These are phyloP conservation scores for Fomitopsis schrenkii DNA, from an alignment of 1,284 basidiomycete genomes.

Conservation along the genomic window DNA sequence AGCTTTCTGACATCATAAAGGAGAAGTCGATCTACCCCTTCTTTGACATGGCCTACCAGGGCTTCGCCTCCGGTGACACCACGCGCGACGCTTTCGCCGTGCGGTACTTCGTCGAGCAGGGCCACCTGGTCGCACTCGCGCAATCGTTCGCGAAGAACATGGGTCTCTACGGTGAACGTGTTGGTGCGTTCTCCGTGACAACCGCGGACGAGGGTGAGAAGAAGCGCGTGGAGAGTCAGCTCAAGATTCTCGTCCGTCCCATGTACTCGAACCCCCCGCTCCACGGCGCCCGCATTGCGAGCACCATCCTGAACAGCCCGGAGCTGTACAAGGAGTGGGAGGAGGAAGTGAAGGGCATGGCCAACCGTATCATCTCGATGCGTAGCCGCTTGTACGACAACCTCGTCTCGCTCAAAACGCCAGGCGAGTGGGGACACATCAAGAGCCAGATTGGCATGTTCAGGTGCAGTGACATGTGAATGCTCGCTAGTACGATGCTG, in stretches of 20 bases:
- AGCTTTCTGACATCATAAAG: constrained; percentile 86
- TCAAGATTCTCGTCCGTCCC: constrained; percentile 96
- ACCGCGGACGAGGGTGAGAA: constrained; percentile 76
- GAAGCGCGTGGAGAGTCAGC: constrained; percentile 86
- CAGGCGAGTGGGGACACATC: constrained; percentile 95
- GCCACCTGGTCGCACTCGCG: constrained; percentile 81
- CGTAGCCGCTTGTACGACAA: constrained; percentile 80
- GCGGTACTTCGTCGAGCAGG: constrained; percentile 89
- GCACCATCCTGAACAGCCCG: constrained; percentile 75
- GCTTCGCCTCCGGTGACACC: constrained; percentile 89
- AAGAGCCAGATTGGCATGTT: constrained; percentile 97
- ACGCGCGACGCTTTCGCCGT: constrained; percentile 91
- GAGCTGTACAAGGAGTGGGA: constrained; percentile 89
- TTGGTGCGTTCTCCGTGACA: constrained; percentile 91
- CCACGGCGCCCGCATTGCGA: constrained; percentile 92
- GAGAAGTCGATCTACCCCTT: constrained; percentile 89
- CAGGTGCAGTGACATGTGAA: constrained; percentile 45
- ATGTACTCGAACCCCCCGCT: constrained; percentile 99
- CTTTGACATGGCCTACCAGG: constrained; percentile 98
- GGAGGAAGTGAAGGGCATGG: constrained; percentile 91
- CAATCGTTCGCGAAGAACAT: constrained; percentile 99
- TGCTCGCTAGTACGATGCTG: background rate
- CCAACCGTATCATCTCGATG: constrained; percentile 96
- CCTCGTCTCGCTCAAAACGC: constrained; percentile 83
- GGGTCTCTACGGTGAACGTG: constrained; percentile 96